These are phyloP conservation scores for Pseudocercospora musae DNA, from an alignment of 2,329 filamentous ascomycete species.

Conservation along the genomic window DNA sequence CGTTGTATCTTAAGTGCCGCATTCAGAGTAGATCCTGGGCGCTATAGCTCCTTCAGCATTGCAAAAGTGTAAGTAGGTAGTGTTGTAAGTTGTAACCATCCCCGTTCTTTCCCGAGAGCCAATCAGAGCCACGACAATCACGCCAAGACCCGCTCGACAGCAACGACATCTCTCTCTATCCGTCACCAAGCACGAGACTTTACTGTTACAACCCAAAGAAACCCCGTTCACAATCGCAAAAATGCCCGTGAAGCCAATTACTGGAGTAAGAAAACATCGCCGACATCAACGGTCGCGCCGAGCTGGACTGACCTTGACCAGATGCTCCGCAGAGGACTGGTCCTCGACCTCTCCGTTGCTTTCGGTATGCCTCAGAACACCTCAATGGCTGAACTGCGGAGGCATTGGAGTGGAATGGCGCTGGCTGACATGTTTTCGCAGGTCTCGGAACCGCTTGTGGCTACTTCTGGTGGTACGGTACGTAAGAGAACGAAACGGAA, in stretches of 20 bases:
- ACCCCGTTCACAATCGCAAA: constrained; percentile 6
- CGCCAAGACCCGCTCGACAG: neutral
- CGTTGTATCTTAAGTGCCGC: no score
- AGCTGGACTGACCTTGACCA: constrained; percentile 36
- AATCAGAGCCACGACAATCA: neutral
- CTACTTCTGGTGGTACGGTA: constrained; percentile 67
- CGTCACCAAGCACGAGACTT: neutral
- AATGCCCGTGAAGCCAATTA: constrained; percentile 48
- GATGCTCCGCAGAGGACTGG: constrained; percentile 65
- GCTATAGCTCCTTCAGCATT: neutral
- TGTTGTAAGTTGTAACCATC: no score
- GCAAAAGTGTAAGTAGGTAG: no score
- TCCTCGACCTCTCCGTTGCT: constrained; percentile 64
- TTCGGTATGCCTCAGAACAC: constrained; percentile 53
- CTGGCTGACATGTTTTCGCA: constrained; percentile 30
- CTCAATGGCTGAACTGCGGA: neutral
- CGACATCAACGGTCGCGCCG: neutral
- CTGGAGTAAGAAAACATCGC: constrained; percentile 44
- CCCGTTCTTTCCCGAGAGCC: neutral
- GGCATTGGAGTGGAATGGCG: neutral
- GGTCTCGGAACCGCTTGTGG: constrained; percentile 61
- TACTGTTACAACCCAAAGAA: neutral
- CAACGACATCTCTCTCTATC: neutral
- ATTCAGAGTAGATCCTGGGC: no score
- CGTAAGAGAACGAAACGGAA: constrained; percentile 31